Evolutionary conservation across 257 asterid species (phyloP).

Genomic region (Fraxinus anomala): DNA sequence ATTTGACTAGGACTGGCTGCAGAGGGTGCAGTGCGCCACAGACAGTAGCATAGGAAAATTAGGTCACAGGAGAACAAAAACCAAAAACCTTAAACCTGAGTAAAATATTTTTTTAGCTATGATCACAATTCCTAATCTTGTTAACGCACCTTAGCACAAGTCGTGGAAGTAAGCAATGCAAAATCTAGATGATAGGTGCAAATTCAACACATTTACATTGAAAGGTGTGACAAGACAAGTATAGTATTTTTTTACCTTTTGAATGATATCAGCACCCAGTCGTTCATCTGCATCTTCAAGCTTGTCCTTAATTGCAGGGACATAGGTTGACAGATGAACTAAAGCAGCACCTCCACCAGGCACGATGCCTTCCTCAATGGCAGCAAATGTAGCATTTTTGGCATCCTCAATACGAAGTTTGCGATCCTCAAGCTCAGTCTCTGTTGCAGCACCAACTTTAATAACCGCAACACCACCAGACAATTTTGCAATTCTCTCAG

Average conservation of each 20-base stretch:
- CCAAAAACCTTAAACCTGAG: not conserved
- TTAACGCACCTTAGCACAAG: not conserved
- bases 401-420: constrained; percentile 96
- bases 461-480: constrained; percentile 99
- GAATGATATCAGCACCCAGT: constrained; percentile 91
- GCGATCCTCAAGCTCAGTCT: constrained; percentile 93
- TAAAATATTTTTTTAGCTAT: too few species aligned
- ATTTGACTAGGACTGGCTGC: not conserved
- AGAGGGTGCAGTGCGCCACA: not conserved
- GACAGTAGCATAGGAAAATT: not conserved
- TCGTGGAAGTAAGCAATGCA: not conserved
- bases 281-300: constrained; percentile 83
- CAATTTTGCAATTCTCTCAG: constrained; percentile 89
- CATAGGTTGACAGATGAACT: constrained; percentile 71
- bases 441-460: constrained; percentile 98
- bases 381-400: constrained; percentile 97
- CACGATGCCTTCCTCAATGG: constrained; percentile 97
- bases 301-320: constrained; percentile 79
- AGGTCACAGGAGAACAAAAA: not conserved
- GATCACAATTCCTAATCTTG: not conserved
- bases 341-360: constrained; percentile 99
- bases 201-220: not conserved
- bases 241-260: constrained; percentile 54
- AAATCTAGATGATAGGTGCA: not conserved
- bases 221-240: not conserved